Evolutionary conservation across 768 basidiomycete species (phyloP).

Genomic region (Lenzites betulinus): DNA sequence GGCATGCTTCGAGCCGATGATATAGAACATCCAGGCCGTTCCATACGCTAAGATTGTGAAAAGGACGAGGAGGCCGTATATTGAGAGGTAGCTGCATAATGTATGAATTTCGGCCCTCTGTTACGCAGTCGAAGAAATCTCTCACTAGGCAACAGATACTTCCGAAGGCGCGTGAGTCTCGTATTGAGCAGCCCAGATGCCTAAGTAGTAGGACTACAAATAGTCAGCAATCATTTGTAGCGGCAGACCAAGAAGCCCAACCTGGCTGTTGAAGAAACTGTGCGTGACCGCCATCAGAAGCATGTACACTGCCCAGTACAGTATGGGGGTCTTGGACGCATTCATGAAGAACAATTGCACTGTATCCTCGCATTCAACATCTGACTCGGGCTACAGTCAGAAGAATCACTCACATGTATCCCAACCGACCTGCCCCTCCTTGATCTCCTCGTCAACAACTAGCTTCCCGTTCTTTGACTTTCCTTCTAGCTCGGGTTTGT

Average conservation of each 20-base stretch:
- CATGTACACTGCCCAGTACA: conserved; percentile 4
- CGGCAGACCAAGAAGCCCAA: conserved; percentile 7
- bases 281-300: conserved; percentile 27
- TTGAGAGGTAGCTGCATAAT: conserved; percentile 48
- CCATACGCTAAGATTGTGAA: conserved; percentile 36
- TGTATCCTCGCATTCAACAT: conserved; percentile 15
- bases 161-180: conserved; percentile 34
- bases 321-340: conserved; percentile 7
- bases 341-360: conserved; percentile 32
- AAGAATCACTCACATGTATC: conserved; percentile 35
- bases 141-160: conserved; percentile 39
- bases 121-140: neutral
- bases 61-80: conserved; percentile 43
- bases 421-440: conserved; percentile 59
- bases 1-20: conserved; percentile 53
- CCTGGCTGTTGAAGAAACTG: conserved; percentile 9
- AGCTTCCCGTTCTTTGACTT: conserved; percentile 51
- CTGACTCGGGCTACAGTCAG: neutral
- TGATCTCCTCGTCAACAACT: conserved; percentile 66
- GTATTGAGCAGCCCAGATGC: conserved; percentile 49
- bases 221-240: conserved; percentile 29
- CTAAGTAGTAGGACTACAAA: conserved; percentile 45
- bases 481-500: conserved; percentile 21
- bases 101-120: neutral
- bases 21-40: conserved; percentile 39